Percentiles rank a stretch among this genome's conserved stretches.
Conservation (phyloP, 371 early-diverging fungal species). For the Funneliformis caledonium region DNA sequence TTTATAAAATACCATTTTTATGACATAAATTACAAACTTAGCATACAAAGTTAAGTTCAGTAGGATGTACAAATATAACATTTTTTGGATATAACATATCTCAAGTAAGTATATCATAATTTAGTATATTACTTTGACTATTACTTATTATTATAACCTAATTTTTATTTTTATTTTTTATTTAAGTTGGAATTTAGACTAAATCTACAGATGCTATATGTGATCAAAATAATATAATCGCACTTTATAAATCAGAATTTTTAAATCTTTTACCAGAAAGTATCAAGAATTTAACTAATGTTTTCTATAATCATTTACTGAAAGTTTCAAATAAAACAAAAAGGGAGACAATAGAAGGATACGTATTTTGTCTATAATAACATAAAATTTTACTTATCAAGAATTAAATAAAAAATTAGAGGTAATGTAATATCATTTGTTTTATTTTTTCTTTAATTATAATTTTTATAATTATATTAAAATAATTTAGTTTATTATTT, state of each 20-base stretch:
- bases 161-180: neutral
- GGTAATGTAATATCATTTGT: neutral
- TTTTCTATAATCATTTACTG: too few relatives aligned
- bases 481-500: neutral
- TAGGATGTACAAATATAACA: conserved; percentile 22
- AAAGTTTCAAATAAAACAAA: too few relatives aligned
- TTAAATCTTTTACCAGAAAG: neutral
- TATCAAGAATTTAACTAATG: neutral
- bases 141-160: too few relatives aligned
- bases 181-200: neutral
- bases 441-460: too few relatives aligned
- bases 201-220: neutral
- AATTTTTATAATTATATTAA: too few relatives aligned
- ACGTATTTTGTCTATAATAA: neutral
- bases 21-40: too few relatives aligned
- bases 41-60: neutral
- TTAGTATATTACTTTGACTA: neutral
- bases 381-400: conserved; percentile 19
- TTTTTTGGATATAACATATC: neutral
- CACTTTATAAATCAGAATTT: neutral
- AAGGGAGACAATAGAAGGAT: neutral
- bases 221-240: neutral
- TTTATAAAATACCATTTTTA: too few relatives aligned
- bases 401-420: neutral
- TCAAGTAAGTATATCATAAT: neutral